A percentile compares a stretch with the other conserved stretches of the same genome.
Evolutionary conservation across 208 protist genomes (phyloP).

Genomic region (Leishmania mexicana): DNA sequence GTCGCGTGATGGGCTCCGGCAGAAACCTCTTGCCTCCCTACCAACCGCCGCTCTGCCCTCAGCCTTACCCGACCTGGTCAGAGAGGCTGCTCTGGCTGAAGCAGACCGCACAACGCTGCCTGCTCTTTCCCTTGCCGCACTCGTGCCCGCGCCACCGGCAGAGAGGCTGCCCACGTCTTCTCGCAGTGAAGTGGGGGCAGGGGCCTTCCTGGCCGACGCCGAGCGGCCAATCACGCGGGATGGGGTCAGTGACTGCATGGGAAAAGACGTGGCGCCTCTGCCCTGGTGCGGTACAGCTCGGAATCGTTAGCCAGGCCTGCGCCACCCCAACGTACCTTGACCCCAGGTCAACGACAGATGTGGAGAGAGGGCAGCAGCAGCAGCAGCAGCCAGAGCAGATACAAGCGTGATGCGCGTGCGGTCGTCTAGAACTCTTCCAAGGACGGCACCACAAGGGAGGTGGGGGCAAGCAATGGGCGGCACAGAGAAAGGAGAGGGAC

Average conservation of each 20-base stretch:
- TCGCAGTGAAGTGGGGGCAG: not conserved
- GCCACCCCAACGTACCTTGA: not conserved
- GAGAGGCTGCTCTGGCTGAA: not conserved
- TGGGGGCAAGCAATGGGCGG: not conserved
- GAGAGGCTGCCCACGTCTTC: not conserved
- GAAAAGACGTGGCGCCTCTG: not conserved
- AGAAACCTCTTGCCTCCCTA: not conserved
- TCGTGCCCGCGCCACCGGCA: not conserved
- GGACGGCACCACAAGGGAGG: not conserved
- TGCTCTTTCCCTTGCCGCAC: not conserved
- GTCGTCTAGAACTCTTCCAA: not conserved
- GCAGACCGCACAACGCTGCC: not conserved
- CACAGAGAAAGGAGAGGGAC: not conserved
- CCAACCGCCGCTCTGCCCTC: not conserved
- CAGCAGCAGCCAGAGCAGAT: not conserved
- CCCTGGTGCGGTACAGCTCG: not conserved
- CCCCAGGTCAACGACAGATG: not conserved
- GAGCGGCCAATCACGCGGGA: not conserved
- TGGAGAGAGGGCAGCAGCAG: not conserved
- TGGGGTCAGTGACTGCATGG: slow-evolving; percentile 2
- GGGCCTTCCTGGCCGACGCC: not conserved
- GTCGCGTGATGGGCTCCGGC: not conserved
- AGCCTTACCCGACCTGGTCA: not conserved
- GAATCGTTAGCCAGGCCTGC: not conserved
- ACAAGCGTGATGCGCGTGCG: not conserved